Percentiles rank a stretch among this genome's conserved stretches.
Conservation (phyloP, 2,329 filamentous ascomycete genomes). For the Xylariaceae sp. region DNA sequence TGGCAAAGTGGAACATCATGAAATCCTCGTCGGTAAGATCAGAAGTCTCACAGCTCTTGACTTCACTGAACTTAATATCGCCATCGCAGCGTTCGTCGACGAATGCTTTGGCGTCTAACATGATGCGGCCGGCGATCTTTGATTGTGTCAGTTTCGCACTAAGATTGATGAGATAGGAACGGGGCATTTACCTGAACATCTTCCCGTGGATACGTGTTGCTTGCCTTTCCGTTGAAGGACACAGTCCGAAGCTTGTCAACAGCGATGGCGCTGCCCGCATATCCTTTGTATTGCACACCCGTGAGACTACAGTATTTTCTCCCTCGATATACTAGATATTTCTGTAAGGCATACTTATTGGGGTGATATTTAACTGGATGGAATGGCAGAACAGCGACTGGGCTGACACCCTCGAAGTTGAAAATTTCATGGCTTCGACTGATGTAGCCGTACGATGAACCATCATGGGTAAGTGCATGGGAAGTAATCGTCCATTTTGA, state of each 20-base stretch:
- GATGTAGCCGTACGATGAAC: slow-evolving; percentile 5
- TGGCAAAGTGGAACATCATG: slow-evolving; percentile 13
- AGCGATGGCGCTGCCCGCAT: slow-evolving; percentile 2
- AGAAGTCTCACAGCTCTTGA: not conserved
- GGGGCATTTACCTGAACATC: not conserved
- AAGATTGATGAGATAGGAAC: not conserved
- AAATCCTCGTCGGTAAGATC: slow-evolving; percentile 7
- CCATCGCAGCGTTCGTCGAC: slow-evolving; percentile 13
- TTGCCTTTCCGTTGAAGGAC: not conserved
- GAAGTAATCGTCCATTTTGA: slow-evolving; percentile 6
- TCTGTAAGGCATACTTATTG: not conserved
- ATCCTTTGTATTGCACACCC: slow-evolving; percentile 12
- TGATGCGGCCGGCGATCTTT: slow-evolving; percentile 13
- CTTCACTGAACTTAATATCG: slow-evolving; percentile 12
- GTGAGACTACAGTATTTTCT: slow-evolving; percentile 15
- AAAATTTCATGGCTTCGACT: not conserved
- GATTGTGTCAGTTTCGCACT: not conserved
- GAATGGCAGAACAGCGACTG: not conserved
- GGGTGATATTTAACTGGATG: slow-evolving; percentile 13
- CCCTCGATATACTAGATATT: slow-evolving; percentile 8
- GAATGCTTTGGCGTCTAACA: slow-evolving; percentile 16
- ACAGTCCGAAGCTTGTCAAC: slow-evolving; percentile 16
- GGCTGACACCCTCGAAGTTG: slow-evolving; percentile 5
- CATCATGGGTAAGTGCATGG: slow-evolving; percentile 13
- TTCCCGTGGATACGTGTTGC: not conserved